A percentile compares a stretch with the other conserved stretches of the same genome.
phyloP scores from a whole-genome alignment of 306 rosid genomes.

The Cicer arietinum region DNA sequence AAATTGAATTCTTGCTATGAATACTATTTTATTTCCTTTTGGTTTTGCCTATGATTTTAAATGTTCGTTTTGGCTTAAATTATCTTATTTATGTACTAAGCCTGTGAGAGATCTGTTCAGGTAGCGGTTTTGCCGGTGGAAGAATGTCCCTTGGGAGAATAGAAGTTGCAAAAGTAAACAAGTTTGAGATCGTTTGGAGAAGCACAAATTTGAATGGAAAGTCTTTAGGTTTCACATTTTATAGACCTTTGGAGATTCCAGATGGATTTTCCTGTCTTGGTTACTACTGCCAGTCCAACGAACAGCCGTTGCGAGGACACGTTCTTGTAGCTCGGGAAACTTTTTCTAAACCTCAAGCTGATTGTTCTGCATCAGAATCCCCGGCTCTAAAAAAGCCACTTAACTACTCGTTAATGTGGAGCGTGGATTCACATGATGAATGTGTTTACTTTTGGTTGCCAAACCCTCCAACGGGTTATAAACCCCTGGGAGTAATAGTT shows the following conservation, averaged over 20 bases:
- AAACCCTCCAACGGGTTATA: conserved; percentile 81
- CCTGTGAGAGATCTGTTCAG: conserved; percentile 50
- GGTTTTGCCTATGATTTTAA: background rate
- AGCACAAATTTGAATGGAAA: conserved; percentile 55
- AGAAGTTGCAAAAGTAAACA: conserved; percentile 57
- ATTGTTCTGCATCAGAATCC: conserved; percentile 36
- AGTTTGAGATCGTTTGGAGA: conserved; percentile 73
- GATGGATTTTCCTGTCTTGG: conserved; percentile 86
- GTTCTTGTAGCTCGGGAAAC: conserved; percentile 70
- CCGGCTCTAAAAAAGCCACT: conserved; percentile 70
- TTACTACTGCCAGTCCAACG: conserved; percentile 70
- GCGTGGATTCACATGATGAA: conserved; percentile 59
- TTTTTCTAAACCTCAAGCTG: conserved; percentile 40
- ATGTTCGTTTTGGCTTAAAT: conserved; percentile 31
- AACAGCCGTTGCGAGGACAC: conserved; percentile 70
- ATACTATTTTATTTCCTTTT: conserved; percentile 12
- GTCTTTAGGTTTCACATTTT: conserved; percentile 66
- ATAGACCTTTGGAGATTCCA: conserved; percentile 73
- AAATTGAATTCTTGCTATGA: conserved; percentile 32
- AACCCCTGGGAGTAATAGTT: conserved; percentile 78
- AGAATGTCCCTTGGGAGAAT: conserved; percentile 79
- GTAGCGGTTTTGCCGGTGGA: conserved; percentile 75
- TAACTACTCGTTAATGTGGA: conserved; percentile 73
- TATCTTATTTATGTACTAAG: conserved; percentile 43
- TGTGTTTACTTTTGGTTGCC: conserved; percentile 88